phyloP scores from a whole-genome alignment of 2,329 filamentous ascomycete species.

The Nothopassalora personata region DNA sequence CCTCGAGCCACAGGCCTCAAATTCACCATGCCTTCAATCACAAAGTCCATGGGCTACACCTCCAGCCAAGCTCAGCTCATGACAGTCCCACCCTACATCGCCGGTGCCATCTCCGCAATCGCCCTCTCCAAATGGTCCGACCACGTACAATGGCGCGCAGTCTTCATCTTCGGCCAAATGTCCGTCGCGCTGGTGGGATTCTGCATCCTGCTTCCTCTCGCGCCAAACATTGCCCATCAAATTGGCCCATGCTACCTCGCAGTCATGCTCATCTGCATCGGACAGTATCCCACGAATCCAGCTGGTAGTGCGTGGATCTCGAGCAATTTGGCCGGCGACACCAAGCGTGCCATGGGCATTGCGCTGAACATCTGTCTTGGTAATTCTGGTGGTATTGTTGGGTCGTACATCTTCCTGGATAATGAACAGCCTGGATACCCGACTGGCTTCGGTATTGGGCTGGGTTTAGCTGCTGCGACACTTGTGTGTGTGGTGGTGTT shows the following conservation, averaged over 20 bases:
- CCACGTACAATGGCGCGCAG: conserved; percentile 49
- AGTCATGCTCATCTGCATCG: conserved; percentile 24
- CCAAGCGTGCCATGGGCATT: conserved; percentile 36
- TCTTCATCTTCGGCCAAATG: conserved; percentile 48
- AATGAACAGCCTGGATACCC: conserved; percentile 33
- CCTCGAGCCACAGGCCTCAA: conserved; percentile 6
- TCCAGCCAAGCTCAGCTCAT: conserved; percentile 22
- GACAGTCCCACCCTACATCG: conserved; percentile 29
- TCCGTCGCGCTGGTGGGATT: conserved; percentile 18
- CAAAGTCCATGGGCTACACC: conserved; percentile 15
- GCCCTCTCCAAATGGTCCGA: conserved; percentile 53
- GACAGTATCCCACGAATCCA: conserved; percentile 24
- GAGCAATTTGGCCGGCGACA: conserved; percentile 30
- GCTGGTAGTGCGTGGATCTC: conserved; percentile 27
- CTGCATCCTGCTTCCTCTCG: conserved; percentile 18
- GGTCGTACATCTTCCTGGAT: conserved; percentile 33
- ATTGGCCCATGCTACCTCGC: conserved; percentile 15
- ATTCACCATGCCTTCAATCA: conserved; percentile 19
- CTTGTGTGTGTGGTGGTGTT: conserved; percentile 24
- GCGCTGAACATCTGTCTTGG: conserved; percentile 37
- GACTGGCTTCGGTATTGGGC: conserved; percentile 20
- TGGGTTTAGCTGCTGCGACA: conserved; percentile 14
- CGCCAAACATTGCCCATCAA: conserved; percentile 16
- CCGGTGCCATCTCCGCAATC: conserved; percentile 29
- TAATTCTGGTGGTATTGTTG: conserved; percentile 41